Evolutionary conservation across 495 filamentous ascomycete species (phyloP), one percentile per base, ranked within the genome.

Genomic region (Chaetomidium leptoderma): DNA sequence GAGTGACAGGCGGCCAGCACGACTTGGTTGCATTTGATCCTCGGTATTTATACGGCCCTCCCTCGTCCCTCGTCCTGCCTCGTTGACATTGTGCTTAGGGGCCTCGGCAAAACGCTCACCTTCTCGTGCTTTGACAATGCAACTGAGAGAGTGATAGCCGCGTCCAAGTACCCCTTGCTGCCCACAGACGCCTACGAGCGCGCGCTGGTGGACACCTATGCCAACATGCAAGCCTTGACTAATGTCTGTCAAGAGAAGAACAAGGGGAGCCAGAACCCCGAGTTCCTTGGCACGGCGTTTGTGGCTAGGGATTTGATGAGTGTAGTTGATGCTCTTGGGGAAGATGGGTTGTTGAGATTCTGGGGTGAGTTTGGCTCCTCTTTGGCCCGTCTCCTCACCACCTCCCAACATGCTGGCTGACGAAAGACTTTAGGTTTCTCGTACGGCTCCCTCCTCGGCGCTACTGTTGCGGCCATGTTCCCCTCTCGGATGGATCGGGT

Each of bases 401-500:
- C 26, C 36, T 7, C 9, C 26, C 5, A 14, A 32, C 14, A 0
- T 21, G n/a, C n/a, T 17, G 5, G 36, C 40, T 23, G 36, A 23
- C 10, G 7, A 4, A 46, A 8, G 7, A 17, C 4, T 14, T 85
- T 19, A 53, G 82, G 81, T 5, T 72, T 80, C 14, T 82, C 79
- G 3, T 86, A 86, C 65, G 83, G 83, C 7, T 81, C 82, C 17
- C 50, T 82, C 10, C 67, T 85, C 0, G 83, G 83, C 8, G 64
- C 74, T 51, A 86, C 64, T 32, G 71, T 72, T 43, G 72, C 72
- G 7, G 61, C 72, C 14, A 69, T 74, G 70, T 73, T 72, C 43
- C 72, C 73, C 13, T 68, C 71, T 37, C 63, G 70, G 11, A 67
- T 76, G 1, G 71, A 65, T 2, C 55, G 69, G 40, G 44, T 73